Base-by-base conservation (phyloP, 2,329 filamentous ascomycete genomes). In the Nakataea oryzae region DNA sequence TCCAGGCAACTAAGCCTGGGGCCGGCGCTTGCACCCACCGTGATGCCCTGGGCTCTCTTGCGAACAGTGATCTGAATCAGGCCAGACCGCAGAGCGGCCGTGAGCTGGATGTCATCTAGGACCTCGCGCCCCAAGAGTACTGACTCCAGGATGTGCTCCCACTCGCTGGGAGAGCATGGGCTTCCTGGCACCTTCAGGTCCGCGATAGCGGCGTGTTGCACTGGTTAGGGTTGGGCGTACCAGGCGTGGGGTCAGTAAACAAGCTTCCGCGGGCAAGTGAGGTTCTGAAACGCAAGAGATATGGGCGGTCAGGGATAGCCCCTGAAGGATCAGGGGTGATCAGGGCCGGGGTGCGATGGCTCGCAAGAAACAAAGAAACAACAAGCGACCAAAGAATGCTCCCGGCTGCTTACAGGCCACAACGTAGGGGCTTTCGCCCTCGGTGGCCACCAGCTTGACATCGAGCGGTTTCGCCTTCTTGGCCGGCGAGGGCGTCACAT, bases 41-140 rank as follows among this genome's bases (percentile, higher is more conserved):
- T 89, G 67, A 91, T 89, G 56, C 86, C 87, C 65, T 85, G 79
- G 54, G 87, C 80, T 62, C 85, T 82, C 69, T 86, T 87, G 59
- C 86, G 81, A 63, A 92, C 75, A 8, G 82, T 84, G 64, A 93
- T 78, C 24, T 79, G 79, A n/a, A 90, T 76, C 21, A 21, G 27
- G 28, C 28, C 30, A 28, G 60, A 57, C 60, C 54, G 29, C 30
- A 89, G 76, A 4, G 83, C 78, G 27, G 87, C 88, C 26, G 84
- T 78, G 26, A 79, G 78, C 65, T 89, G 83, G 28, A 89, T 79
- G 63, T 81, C 81, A 24, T 80, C 73, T 57, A 81, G 69, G 14
- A 78, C 73, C 56, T 78, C 75, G 61, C 69, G 71, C 59, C 80
- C 75, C 12, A 85, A 75, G 41, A 93, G 76, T 58, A 86, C 73